Conservation (phyloP, 768 basidiomycete species). For the Mycena galericulata region DNA sequence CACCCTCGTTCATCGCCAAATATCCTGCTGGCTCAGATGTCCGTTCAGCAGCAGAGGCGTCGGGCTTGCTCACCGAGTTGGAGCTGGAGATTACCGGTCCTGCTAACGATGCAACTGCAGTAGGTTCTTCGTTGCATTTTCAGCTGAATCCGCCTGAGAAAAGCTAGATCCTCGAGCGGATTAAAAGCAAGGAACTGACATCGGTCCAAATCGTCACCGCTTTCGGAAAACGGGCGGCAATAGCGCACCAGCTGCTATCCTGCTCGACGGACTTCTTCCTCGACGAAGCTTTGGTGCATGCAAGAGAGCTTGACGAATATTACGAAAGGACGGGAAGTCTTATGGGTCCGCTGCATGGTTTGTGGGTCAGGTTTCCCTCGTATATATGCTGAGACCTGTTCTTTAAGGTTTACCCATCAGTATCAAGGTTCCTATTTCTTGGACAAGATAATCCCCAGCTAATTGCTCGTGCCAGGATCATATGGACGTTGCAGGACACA, state of each 20-base stretch:
- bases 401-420: slow-evolving; percentile 43
- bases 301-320: slow-evolving; percentile 55
- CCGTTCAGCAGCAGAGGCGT: slow-evolving; percentile 43
- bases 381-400: neutral
- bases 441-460: slow-evolving; percentile 38
- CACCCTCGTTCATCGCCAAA: slow-evolving; percentile 19
- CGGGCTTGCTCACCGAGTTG: slow-evolving; percentile 45
- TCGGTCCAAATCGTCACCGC: slow-evolving; percentile 56
- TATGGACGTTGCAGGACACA: slow-evolving; percentile 55
- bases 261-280: slow-evolving; percentile 60
- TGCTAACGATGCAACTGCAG: slow-evolving; percentile 47
- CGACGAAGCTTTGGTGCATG: slow-evolving; percentile 53
- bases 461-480: slow-evolving; percentile 45
- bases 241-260: slow-evolving; percentile 60
- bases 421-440: slow-evolving; percentile 52
- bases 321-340: slow-evolving; percentile 51
- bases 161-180: slow-evolving; percentile 30
- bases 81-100: slow-evolving; percentile 50
- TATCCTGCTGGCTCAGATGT: slow-evolving; percentile 41
- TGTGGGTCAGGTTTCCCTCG: slow-evolving; percentile 27
- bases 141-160: neutral
- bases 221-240: slow-evolving; percentile 60
- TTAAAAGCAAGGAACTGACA: slow-evolving; percentile 44
- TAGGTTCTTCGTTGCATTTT: slow-evolving; percentile 15
- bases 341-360: slow-evolving; percentile 56